Conservation (phyloP, 805 yeast species). For the Ogataea kodamae region DNA sequence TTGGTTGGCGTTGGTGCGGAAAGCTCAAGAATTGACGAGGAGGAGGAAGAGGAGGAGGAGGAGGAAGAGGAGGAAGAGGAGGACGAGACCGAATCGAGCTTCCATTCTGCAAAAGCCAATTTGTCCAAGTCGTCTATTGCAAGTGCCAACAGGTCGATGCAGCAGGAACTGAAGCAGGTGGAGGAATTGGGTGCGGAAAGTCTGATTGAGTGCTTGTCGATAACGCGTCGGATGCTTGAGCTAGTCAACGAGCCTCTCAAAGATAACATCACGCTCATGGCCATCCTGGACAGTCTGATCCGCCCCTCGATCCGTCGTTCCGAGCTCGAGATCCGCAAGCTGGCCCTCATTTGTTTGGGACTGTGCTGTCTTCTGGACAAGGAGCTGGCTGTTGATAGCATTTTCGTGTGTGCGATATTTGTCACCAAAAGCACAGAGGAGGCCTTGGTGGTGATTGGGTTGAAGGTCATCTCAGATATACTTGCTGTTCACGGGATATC, state of each 20-base stretch:
- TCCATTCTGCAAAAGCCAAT: slow-evolving; percentile 31
- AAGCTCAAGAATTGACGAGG: slow-evolving; percentile 24
- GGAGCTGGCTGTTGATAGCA: slow-evolving; percentile 59
- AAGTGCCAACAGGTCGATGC: slow-evolving; percentile 32
- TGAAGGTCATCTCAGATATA: slow-evolving; percentile 73
- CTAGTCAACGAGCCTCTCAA: slow-evolving; percentile 61
- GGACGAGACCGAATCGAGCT: slow-evolving; percentile 18
- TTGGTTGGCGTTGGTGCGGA: slow-evolving; percentile 25
- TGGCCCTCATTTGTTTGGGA: slow-evolving; percentile 76
- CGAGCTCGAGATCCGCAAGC: slow-evolving; percentile 49
- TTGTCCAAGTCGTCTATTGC: slow-evolving; percentile 31
- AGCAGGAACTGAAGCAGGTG: slow-evolving; percentile 36
- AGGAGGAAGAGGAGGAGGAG: slow-evolving; percentile 23
- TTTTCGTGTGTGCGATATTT: slow-evolving; percentile 63
- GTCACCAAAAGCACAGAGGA: slow-evolving; percentile 58
- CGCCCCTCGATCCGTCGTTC: slow-evolving; percentile 70
- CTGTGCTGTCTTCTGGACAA: slow-evolving; percentile 71
- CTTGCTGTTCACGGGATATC: slow-evolving; percentile 71
- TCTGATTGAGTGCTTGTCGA: slow-evolving; percentile 58
- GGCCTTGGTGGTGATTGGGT: slow-evolving; percentile 55
- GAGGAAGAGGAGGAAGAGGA: slow-evolving; percentile 27
- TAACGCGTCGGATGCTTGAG: slow-evolving; percentile 68
- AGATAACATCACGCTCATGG: slow-evolving; percentile 60
- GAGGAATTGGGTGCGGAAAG: slow-evolving; percentile 43
- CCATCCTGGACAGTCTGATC: slow-evolving; percentile 72